Evolutionary conservation across 345 rosid genomes (phyloP), one percentile per base, ranked within the genome.

Genomic region (Hibiscus syriacus): DNA sequence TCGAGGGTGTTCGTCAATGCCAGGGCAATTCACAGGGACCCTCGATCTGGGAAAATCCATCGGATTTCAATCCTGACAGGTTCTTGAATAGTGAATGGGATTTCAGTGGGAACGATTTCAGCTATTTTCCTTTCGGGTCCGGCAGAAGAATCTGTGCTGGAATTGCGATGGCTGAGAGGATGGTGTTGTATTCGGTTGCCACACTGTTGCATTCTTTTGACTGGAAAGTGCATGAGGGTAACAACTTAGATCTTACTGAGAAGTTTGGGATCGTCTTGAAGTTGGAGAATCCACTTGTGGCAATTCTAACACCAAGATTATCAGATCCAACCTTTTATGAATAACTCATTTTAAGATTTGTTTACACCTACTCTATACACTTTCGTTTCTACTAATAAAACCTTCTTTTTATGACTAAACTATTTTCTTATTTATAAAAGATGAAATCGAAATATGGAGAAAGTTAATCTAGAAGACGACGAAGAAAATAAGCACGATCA

Each of bases 91-190:
- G 41, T 29, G 16, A 23, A 25, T 54, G 8, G 57, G 57, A 54
- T 54, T 54, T 54, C 16, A 82, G 77, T n/a, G 96, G 97, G 56
- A 78, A 46, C 0, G 78, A 91, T 38, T 82, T 81, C 60, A 82
- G 22, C 8, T 89, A 72, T 76, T 68, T 89, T 22, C 97, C 96
- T 5, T 91, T 91, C 20, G 96, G 96, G 70, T 87, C 92, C 0
- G 96, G 97, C 3, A 58, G 91, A 64, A 85, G 97, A 73, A 89
- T 83, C 0, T 91, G 91, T n/a, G 92, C 80, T 0, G 97, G 97
- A 2, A 67, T 84, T 1, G 87, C 87, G 3, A 82, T 89, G 77
- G 93, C 88, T 0, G 93, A 89, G 79, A 82, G 88, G 80, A 83
- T 89, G 92, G 80, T 87, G 72, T 7, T 85, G 70, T 82, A 81